These are phyloP conservation scores for Primulina huaijiensis DNA, from an alignment of 257 asterid genomes.

Conservation along the genomic window DNA sequence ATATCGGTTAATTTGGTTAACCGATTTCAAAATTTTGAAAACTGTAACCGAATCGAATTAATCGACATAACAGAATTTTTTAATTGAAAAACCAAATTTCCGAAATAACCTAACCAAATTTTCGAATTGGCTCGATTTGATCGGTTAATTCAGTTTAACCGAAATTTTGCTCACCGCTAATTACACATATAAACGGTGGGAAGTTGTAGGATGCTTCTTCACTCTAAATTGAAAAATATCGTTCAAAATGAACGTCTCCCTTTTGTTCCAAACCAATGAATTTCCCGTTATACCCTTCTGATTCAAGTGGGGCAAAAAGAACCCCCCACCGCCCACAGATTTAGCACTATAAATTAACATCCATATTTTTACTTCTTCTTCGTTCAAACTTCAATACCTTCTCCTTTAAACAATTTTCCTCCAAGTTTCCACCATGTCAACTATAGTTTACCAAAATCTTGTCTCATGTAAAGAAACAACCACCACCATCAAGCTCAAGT, in stretches of 20 bases:
- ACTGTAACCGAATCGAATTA: no score
- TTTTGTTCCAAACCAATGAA: background rate
- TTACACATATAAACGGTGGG: background rate
- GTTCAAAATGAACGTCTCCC: background rate
- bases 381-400: constrained; percentile 37
- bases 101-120: no score
- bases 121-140: no score
- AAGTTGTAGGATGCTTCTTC: background rate
- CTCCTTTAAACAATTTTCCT: background rate
- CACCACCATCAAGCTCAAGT: constrained; percentile 34
- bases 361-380: constrained; percentile 36
- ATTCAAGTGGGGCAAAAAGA: background rate
- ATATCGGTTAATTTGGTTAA: no score
- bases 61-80: no score
- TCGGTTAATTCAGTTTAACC: no score
- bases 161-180: no score
- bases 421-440: constrained; percentile 32
- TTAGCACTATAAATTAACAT: constrained; percentile 51
- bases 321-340: constrained; percentile 15
- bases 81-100: no score
- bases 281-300: background rate
- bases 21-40: no score
- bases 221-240: background rate
- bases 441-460: constrained; percentile 38
- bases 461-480: constrained; percentile 41